Base-by-base conservation (phyloP, 1,284 basidiomycete species). In the Heterobasidion annosum region DNA sequence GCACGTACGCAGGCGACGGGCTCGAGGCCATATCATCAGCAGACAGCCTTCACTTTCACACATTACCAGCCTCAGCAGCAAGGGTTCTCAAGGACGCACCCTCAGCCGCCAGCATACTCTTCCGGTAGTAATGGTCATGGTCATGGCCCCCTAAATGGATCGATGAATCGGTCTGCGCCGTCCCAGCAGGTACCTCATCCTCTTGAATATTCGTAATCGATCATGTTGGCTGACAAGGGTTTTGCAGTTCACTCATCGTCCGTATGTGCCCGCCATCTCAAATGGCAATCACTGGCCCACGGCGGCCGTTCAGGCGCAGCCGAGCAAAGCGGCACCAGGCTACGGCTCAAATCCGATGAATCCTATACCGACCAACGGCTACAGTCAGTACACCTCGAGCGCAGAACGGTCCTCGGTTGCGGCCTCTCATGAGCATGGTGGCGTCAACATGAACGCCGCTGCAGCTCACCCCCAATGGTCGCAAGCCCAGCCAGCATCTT, bases 11-110 rank as follows among this genome's bases (percentile, higher is more conserved):
- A 16, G 45, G 16, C 47, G 15, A 15, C 54, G 9, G 47, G 42
- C n/a, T 48, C 54, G 19, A 48, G 50, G 10, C 32, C 52, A 12
- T 50, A 53, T 8, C 59, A 55, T 19, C 43, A 56, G 3, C 60
- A 62, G 37, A 33, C 59, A 32, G 58, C 57, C 16, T 54, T 67
- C 47, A 69, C 76, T 1, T 79, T 79, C 61, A 71, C 70, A 19
- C 77, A 79, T 61, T 80, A 79, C 59, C 77, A 78, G 58, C 77
- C 77, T 12, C 69, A 73, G 43, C 74, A 74, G 49, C 73, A 67
- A 33, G 71, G 68, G 3, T 78, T 78, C 49, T 68, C 71, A 8
- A 55, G 64, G 10, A 61, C 58, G 48, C 49, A 51, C 52, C 54
- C 51, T 10, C n/a, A 12, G 15, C 16, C 34, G n/a, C 12, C 33